Base-by-base conservation (phyloP, 140 eudicot species). In the Artemisia princeps region DNA sequence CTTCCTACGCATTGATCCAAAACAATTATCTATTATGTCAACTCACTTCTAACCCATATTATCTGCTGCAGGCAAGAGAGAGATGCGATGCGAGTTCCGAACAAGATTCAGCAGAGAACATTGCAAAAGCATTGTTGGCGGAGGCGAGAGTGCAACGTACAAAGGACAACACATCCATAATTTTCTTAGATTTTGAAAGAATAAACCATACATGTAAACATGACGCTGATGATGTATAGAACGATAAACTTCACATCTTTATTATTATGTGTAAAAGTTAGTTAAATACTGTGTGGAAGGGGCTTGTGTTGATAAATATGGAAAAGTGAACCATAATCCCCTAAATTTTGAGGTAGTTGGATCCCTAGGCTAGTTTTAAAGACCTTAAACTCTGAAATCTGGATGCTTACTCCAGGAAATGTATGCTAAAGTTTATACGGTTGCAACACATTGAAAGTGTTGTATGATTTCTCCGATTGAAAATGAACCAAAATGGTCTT, bases 81-180 rank as follows among this genome's bases (percentile, higher is more conserved):
- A 79, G 70, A 69, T 74, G 50, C 15, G 15, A 16, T 7, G 68
- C 37, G 13, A 49, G 42, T 50, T 26, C 30, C 3, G 52, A 30
- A 22, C 78, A 78, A 45, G 70, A 66, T 64, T 72, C 87, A 9
- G 87, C 87, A 2, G 94, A 92, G 57, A 84, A 78, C 82, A 80
- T 92, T 63, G 98, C 95, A 1, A 83, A 76, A 22, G 16, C 49
- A 12, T 86, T 92, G 86, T 75, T 92, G 80, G 63, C 73, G 12
- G 96, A 92, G 80, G 98, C 98, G 12, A 84, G 90, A 80, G 71
- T 86, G 49, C 83, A 73, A 65, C 95, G 96, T 58, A 92, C 98
- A n/a, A 92, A 88, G 81, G 98, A 92, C 74, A 92, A 92, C 67
- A 92, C 98, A 10, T 84, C 98, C 2, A 68, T 92, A 81, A 78